Conservation (phyloP, 768 basidiomycete genomes). For the Pleurotus tuber-regium region DNA sequence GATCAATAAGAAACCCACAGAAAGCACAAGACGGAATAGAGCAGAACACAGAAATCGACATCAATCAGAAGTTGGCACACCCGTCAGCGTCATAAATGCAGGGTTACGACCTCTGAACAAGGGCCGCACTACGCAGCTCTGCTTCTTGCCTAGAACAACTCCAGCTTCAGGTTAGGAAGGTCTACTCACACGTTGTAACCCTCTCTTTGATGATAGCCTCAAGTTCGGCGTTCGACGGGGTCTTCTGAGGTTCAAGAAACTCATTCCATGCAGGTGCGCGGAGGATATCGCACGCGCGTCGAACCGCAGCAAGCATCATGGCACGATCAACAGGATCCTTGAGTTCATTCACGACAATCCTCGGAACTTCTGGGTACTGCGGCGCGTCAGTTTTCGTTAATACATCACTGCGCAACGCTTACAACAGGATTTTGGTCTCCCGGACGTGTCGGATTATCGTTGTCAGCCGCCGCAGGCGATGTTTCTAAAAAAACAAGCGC, state of each 20-base stretch:
- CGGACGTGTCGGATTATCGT: constrained; percentile 1
- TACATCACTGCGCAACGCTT: background rate
- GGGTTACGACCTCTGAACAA: background rate
- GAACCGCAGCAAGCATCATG: background rate
- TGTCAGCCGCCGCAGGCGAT: no score
- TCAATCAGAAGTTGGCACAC: no score
- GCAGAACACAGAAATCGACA: background rate
- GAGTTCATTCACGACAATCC: constrained; percentile 5
- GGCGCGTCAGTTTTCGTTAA: background rate
- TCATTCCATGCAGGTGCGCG: constrained; percentile 3
- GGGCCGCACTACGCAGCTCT: background rate
- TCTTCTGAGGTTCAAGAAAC: background rate
- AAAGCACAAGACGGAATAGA: background rate
- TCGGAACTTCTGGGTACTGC: background rate
- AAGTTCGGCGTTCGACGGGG: background rate
- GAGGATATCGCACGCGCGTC: background rate
- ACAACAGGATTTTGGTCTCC: background rate
- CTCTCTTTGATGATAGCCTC: background rate
- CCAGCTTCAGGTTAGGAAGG: background rate
- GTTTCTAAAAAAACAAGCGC: background rate
- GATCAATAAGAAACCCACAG: background rate
- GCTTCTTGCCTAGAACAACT: background rate
- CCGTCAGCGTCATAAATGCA: no score
- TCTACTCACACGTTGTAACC: constrained; percentile 1
- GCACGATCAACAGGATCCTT: constrained; percentile 1